phyloP scores from a whole-genome alignment of 306 rosid genomes.

The Dryas octopetala region DNA sequence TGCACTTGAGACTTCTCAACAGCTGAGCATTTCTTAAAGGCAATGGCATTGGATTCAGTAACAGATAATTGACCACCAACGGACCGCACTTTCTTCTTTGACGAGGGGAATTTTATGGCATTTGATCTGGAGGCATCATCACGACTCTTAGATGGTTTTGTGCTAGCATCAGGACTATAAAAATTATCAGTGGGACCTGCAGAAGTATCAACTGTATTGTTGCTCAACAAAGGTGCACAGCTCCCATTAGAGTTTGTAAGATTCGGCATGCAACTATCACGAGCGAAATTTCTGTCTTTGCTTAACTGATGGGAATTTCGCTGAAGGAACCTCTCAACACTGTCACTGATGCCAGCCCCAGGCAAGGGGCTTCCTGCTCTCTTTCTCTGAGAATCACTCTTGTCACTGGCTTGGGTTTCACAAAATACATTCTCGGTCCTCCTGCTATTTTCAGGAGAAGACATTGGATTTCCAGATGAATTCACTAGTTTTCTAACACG shows the following conservation, averaged over 20 bases:
- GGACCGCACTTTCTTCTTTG: slow-evolving; percentile 18
- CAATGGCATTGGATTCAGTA: slow-evolving; percentile 25
- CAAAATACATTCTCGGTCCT: slow-evolving; percentile 21
- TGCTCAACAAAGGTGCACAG: slow-evolving; percentile 16
- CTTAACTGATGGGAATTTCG: slow-evolving; percentile 20
- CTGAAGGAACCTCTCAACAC: slow-evolving; percentile 25
- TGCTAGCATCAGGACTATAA: slow-evolving; percentile 17
- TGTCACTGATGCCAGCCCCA: slow-evolving; percentile 24
- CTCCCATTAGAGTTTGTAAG: slow-evolving; percentile 16
- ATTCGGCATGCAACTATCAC: slow-evolving; percentile 23
- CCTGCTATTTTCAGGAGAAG: slow-evolving; percentile 39
- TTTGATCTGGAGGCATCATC: slow-evolving; percentile 20
- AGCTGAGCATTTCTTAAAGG: slow-evolving; percentile 14
- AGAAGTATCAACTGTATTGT: slow-evolving; percentile 19
- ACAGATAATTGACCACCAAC: slow-evolving; percentile 16
- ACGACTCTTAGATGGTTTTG: slow-evolving; percentile 25
- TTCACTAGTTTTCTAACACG: slow-evolving; percentile 17
- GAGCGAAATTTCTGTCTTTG: slow-evolving; percentile 18
- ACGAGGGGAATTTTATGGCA: slow-evolving; percentile 28
- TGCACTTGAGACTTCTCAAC: slow-evolving; percentile 27
- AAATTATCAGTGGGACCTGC: slow-evolving; percentile 17
- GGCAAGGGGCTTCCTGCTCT: slow-evolving; percentile 33
- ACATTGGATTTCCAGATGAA: slow-evolving; percentile 25
- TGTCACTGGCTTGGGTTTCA: slow-evolving; percentile 29
- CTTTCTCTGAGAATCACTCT: slow-evolving; percentile 32